Evolutionary conservation across 345 rosid species (phyloP), one percentile per base, ranked within the genome.

Genomic region (Murraya koenigii): DNA sequence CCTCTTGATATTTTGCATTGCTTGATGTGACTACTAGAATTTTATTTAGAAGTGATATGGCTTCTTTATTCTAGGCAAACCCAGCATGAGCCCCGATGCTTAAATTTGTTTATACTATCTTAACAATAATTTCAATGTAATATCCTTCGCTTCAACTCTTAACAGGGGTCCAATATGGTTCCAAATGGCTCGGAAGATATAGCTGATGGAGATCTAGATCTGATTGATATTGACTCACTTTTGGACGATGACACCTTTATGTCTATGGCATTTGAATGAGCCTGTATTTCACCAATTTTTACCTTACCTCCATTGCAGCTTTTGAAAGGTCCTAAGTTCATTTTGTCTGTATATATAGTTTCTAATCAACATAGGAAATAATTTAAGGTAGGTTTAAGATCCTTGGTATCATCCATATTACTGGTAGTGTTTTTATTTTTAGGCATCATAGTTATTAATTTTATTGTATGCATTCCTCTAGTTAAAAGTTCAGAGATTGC

Each of bases 171-270:
- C 62, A 75, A 81, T 38, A 82, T 85, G 90, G 85, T 79, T 55
- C 22, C 77, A 80, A 84, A 75, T 83, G 79, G 75, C 38, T 66
- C 79, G 0, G 83, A 84, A 69, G 94, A 83, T 75, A 62, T 28
- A 30, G 78, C 28, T 22, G 83, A 81, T 39, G 86, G 39, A 32
- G 88, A 84, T 36, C 90, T 87, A 32, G 93, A 88, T 26, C 66
- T 85, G 26, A 14, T 87, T 59, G 94, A 87, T 78, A 82, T 94
- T 5, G 90, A 94, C 14, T 85, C 95, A 59, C 82, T 92, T 79
- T 81, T 94, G 85, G 86, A 92, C 60, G 94, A 94, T 25, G 94
- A 90, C 36, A 65, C 88, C 15, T 86, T 90, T 81, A 90, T 94
- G 95, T 87, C 97, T 7, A 75, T 87, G 74, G 86, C 91, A 66